Evolutionary conservation across 2,329 filamentous ascomycete genomes (phyloP), one percentile per base, ranked within the genome.

Genomic region (Chrysosporium keratinophilum): DNA sequence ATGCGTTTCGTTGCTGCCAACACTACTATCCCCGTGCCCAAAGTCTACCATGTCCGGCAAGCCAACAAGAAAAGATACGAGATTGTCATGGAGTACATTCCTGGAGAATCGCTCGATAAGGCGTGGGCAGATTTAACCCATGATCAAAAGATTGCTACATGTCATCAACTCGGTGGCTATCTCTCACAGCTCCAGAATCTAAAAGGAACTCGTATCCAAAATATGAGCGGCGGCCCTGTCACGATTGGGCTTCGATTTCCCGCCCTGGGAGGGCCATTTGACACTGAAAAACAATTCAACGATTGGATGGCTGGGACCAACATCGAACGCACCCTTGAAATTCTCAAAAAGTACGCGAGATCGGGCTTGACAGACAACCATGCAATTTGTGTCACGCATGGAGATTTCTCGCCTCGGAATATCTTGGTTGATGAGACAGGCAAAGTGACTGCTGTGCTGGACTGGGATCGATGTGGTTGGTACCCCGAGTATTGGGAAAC

Each of bases 391-490:
- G 53, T 60, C 35, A 47, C 57, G 2, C 58, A 61, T 50, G 56
- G 54, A 14, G 59, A 61, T 52, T 46, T 61, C 3, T 47, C 47
- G 9, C 47, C 57, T 11, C 42, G 54, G 14, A 61, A 60, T 52
- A 44, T 60, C 10, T 23, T 61, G 37, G 59, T 57, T 47, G 55
- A 55, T 48, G 42, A 58, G 10, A 49, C 47, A n/a, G 50, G 58
- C n/a, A 46, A 54, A 20, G 57, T 60, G 11, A 58, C 52, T 5
- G 59, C 55, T 11, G 47, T 60, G 34, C 20, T 60, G n/a, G 58
- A 61, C 43, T 61, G 57, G 58, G 59, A 60, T 42, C 55, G 54
- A 42, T 51, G 57, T 12, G 59, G 58, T 20, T 58, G 58, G 59
- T 59, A 58, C 33, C 51, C 58, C 2, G 46, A 55, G 40, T 55